Evolutionary conservation across 1,284 basidiomycete genomes (phyloP).

Genomic region (Apiotrichum porosum): DNA sequence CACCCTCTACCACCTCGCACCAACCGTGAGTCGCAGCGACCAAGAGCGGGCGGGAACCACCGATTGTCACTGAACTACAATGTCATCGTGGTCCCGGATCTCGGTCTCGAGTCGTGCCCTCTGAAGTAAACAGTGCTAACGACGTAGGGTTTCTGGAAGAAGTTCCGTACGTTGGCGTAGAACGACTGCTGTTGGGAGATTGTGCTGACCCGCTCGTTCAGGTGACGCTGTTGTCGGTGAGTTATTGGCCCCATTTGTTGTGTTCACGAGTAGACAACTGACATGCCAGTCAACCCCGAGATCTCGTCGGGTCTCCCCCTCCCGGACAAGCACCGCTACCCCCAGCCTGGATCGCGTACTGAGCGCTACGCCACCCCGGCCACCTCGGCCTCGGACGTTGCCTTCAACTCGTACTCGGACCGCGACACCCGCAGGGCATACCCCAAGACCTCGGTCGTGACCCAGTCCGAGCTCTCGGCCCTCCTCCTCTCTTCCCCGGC

Average conservation of each 20-base stretch:
- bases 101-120: too few relatives aligned
- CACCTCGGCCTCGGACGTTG: slow-evolving; percentile 63
- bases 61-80: too few relatives aligned
- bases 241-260: slow-evolving; percentile 42
- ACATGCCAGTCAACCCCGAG: slow-evolving; percentile 64
- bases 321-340: slow-evolving; percentile 66
- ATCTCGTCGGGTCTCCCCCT: slow-evolving; percentile 90
- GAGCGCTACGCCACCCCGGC: slow-evolving; percentile 82
- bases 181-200: not conserved
- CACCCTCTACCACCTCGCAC: slow-evolving; percentile 78
- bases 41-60: not conserved
- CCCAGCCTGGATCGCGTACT: slow-evolving; percentile 77
- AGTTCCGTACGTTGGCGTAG: slow-evolving; percentile 62
- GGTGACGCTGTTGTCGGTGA: slow-evolving; percentile 75
- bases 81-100: not conserved
- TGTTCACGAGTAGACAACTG: too few relatives aligned
- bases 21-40: slow-evolving; percentile 62
- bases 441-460: slow-evolving; percentile 78
- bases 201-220: slow-evolving; percentile 38
- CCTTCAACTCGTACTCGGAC: slow-evolving; percentile 68
- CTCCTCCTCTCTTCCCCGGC: slow-evolving; percentile 76
- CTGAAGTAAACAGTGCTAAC: too few relatives aligned
- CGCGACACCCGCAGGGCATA: slow-evolving; percentile 81
- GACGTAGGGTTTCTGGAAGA: slow-evolving; percentile 86
- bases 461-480: slow-evolving; percentile 70